A percentile compares a stretch with the other conserved stretches of the same genome.
Conservation (phyloP, 441 rosid species). For the Macaranga tanarius region DNA sequence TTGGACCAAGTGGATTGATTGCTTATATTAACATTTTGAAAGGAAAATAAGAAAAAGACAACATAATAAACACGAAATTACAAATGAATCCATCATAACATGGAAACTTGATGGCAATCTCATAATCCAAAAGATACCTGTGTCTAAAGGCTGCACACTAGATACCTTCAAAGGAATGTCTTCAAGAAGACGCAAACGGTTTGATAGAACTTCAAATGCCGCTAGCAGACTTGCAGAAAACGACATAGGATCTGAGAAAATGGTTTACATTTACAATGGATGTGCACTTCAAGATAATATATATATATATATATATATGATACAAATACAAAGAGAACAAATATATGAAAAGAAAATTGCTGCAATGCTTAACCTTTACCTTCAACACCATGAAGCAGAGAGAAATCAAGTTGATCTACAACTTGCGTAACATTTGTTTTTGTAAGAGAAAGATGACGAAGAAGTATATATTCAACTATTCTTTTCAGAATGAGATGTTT, state of each 20-base stretch:
- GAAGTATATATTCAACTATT: slow-evolving; percentile 59
- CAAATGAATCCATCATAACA: not conserved
- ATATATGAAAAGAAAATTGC: not conserved
- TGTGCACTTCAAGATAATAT: not conserved
- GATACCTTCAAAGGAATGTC: slow-evolving; percentile 83
- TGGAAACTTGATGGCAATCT: not conserved
- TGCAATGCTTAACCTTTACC: slow-evolving; percentile 37
- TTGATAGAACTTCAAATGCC: slow-evolving; percentile 70
- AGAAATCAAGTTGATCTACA: slow-evolving; percentile 93
- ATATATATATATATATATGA: no score
- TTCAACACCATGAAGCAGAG: slow-evolving; percentile 61
- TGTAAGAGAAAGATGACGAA: slow-evolving; percentile 62
- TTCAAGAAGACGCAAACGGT: slow-evolving; percentile 62
- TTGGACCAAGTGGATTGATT: not conserved
- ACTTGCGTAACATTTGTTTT: slow-evolving; percentile 52
- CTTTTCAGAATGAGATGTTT: slow-evolving; percentile 79
- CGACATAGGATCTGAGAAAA: slow-evolving; percentile 65
- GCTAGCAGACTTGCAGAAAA: slow-evolving; percentile 55
- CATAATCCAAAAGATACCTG: slow-evolving; percentile 46
- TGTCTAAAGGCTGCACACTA: slow-evolving; percentile 78
- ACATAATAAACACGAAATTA: slow-evolving; percentile 1
- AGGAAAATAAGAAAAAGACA: not conserved
- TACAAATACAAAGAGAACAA: not conserved
- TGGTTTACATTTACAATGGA: slow-evolving; percentile 6
- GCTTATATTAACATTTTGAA: not conserved